These are phyloP conservation scores for Blastobotrys americana DNA, from an alignment of 805 yeast species.

Conservation along the genomic window DNA sequence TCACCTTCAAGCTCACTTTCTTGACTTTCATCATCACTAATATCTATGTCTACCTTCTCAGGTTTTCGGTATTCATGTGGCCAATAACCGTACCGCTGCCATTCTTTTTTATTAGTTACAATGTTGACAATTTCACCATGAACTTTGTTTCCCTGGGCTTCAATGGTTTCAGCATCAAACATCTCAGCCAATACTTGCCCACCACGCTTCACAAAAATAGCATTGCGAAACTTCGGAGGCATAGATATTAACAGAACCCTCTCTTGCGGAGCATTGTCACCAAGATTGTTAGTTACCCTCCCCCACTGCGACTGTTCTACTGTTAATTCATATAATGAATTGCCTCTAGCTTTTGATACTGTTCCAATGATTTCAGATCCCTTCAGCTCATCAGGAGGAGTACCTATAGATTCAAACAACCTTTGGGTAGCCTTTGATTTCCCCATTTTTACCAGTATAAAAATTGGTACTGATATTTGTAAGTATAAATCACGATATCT, in stretches of 20 bases:
- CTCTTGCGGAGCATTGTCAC: constrained; percentile 4
- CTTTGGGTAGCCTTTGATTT: constrained; percentile 15
- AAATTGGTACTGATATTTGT: too few species aligned
- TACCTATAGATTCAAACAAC: constrained; percentile 20
- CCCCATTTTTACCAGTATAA: too few species aligned
- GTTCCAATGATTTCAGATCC: constrained; percentile 27
- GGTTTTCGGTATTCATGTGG: constrained; percentile 26
- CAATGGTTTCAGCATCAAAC: constrained; percentile 17
- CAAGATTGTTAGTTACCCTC: constrained; percentile 5
- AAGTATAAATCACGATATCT: too few species aligned
- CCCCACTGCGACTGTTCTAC: constrained; percentile 19
- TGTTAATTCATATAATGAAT: constrained; percentile 26
- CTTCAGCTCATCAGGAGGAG: constrained; percentile 25
- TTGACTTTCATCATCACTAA: constrained; percentile 21
- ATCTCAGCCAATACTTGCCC: constrained; percentile 28
- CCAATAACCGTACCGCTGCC: constrained; percentile 31
- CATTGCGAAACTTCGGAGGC: constrained; percentile 31
- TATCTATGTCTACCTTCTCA: constrained; percentile 12
- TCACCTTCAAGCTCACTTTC: constrained; percentile 20
- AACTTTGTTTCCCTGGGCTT: constrained; percentile 18
- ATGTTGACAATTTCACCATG: constrained; percentile 31
- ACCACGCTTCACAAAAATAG: constrained; percentile 31
- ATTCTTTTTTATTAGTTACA: constrained; percentile 27
- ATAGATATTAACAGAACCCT: constrained; percentile 25
- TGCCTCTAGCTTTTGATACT: constrained; percentile 28